Base-by-base conservation (phyloP, 1,284 basidiomycete genomes). In the Fomes fomentarius region DNA sequence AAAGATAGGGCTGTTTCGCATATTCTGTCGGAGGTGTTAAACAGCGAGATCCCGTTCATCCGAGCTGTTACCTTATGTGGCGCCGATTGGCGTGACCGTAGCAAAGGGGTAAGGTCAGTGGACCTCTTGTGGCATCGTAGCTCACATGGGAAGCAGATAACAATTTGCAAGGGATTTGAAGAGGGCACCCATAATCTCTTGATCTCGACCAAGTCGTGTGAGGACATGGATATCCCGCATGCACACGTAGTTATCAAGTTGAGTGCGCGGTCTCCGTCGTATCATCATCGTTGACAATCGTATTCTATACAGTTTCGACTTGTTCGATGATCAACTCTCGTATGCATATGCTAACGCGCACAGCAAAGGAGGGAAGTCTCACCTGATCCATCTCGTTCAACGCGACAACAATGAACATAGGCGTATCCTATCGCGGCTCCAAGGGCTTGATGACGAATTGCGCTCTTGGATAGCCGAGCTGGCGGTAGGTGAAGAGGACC, bases 381-480 rank as follows among this genome's bases (percentile, higher is more conserved):
- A 82, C 62, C 60, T 89, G 35, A 68, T 91, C 12, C 79, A 88
- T 63, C 80, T 92, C 79, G 74, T 80, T 24, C 83, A 89, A 63
- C 74, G 75, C 56, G 78, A 74, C 4, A 84, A 82, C 56, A 77
- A 81, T 52, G 62, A 68, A 14, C 84, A 89, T 59, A 77, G 79
- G 22, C 78, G 76, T 24, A 75, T 79, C 39, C 54, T 89, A 22
- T 58, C 66, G 12, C 64, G 66, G 41, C 35, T 73, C 11, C 65
- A 68, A 17, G 60, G 50, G 15, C 41, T 69, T 4, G 68, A 69
- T 35, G 47, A 58, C 14, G 54, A 59, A 11, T 56, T 80, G 67
- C 65, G 71, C 50, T 60, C 63, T 35, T 87, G 85, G 85, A 73
- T 77, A 10, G 69, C 79, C 38, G 68, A 69, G 5, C 61, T 83